These are phyloP conservation scores for Aegilops umbellulata DNA, from an alignment of 176 grass and related monocot species.

Conservation along the genomic window DNA sequence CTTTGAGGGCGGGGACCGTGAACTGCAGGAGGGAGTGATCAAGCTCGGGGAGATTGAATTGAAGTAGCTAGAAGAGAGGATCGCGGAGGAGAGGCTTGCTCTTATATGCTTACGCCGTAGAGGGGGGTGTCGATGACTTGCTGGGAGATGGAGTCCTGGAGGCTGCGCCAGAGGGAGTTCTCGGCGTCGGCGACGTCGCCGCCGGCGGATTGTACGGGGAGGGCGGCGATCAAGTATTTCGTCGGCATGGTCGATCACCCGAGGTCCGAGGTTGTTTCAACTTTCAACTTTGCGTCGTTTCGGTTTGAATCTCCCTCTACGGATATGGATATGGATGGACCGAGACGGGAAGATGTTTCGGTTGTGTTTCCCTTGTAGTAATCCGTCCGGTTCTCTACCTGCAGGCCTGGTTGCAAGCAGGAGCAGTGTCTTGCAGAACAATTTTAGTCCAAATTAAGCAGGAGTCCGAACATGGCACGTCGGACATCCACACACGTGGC, in stretches of 20 bases:
- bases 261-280: neutral
- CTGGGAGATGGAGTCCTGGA: slow-evolving; percentile 71
- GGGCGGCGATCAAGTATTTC: slow-evolving; percentile 77
- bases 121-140: slow-evolving; percentile 74
- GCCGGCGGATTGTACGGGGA: slow-evolving; percentile 50
- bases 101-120: slow-evolving; percentile 58
- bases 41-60: neutral
- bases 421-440: neutral
- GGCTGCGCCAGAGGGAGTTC: slow-evolving; percentile 50
- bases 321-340: neutral
- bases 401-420: neutral
- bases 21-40: slow-evolving; percentile 45
- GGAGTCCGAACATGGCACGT: too few species aligned
- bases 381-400: neutral
- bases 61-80: neutral
- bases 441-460: neutral
- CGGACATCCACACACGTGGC: neutral
- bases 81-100: neutral
- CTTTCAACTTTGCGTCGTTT: neutral
- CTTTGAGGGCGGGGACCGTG: slow-evolving; percentile 60
- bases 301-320: too few species aligned
- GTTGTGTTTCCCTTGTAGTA: neutral
- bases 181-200: slow-evolving; percentile 22
- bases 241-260: slow-evolving; percentile 46
- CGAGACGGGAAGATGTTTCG: neutral